Evolutionary conservation across 495 filamentous ascomycete genomes (phyloP).

Genomic region (Lasiosphaeria ovina): DNA sequence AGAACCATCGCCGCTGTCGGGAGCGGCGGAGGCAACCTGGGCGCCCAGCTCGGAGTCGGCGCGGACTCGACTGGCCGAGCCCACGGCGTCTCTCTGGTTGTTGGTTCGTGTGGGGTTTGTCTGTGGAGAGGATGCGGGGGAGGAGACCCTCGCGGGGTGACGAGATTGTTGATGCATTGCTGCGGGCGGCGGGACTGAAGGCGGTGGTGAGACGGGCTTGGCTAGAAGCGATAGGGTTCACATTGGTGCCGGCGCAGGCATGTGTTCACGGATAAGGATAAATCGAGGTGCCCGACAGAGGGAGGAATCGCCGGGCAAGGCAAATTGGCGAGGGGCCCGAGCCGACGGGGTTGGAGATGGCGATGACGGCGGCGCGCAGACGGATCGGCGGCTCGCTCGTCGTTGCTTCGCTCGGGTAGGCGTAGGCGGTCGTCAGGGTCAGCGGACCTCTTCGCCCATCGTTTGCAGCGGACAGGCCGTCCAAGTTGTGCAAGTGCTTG

Average conservation of each 20-base stretch:
- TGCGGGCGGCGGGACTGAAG: conserved; percentile 12
- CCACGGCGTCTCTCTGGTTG: conserved; percentile 63
- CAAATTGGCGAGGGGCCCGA: conserved; percentile 2
- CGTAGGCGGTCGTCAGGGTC: conserved; percentile 10
- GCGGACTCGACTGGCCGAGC: conserved; percentile 33
- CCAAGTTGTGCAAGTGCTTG: conserved; percentile 2
- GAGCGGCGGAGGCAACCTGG: conserved; percentile 37
- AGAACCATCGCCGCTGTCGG: conserved; percentile 43
- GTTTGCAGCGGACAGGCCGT: conserved; percentile 14
- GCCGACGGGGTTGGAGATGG: background rate
- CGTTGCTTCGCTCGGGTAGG: conserved; percentile 13
- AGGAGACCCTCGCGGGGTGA: conserved; percentile 61
- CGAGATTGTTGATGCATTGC: conserved; percentile 84
- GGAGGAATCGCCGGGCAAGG: background rate
- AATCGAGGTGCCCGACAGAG: background rate
- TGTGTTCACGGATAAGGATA: background rate
- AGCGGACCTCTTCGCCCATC: conserved; percentile 31
- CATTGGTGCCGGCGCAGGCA: conserved; percentile 21
- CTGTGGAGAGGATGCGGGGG: conserved; percentile 63
- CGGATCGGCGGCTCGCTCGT: conserved; percentile 1
- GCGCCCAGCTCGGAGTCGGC: conserved; percentile 38
- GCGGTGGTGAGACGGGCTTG: conserved; percentile 1
- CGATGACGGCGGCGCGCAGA: conserved; percentile 1
- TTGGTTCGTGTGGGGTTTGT: conserved; percentile 69
- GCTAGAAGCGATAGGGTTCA: conserved; percentile 6